Conservation (phyloP, 2,329 filamentous ascomycete genomes). For the Cercospora zeina region DNA sequence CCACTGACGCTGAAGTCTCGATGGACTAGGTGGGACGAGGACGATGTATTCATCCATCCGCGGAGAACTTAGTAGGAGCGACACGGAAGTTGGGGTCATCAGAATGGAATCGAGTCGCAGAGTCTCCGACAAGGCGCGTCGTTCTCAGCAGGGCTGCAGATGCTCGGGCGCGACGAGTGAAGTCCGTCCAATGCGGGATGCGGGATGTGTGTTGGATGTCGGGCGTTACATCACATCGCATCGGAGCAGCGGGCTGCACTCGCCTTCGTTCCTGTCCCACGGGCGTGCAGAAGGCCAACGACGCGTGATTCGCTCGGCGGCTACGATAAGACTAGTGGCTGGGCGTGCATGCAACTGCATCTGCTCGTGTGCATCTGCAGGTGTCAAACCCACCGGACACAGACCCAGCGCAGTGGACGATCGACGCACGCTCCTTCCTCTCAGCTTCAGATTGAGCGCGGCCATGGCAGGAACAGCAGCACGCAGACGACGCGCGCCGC, state of each 20-base stretch:
- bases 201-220: background rate
- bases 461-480: background rate
- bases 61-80: constrained; percentile 59
- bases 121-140: background rate
- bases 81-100: too few species aligned
- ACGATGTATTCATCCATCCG: constrained; percentile 65
- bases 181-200: too few species aligned
- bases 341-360: background rate
- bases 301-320: background rate
- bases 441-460: too few species aligned
- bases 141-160: background rate
- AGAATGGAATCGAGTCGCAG: too few species aligned
- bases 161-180: background rate
- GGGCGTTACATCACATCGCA: background rate
- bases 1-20: background rate
- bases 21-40: constrained; percentile 64
- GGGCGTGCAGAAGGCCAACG: background rate
- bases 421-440: background rate
- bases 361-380: background rate
- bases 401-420: background rate
- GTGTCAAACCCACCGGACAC: background rate
- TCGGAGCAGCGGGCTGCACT: background rate
- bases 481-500: background rate
- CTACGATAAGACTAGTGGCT: constrained; percentile 1
- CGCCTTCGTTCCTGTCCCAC: background rate